Percentiles rank a stretch among this genome's conserved stretches.
phyloP scores from a whole-genome alignment of 2,329 filamentous ascomycete genomes.

The Cytospora piceae region DNA sequence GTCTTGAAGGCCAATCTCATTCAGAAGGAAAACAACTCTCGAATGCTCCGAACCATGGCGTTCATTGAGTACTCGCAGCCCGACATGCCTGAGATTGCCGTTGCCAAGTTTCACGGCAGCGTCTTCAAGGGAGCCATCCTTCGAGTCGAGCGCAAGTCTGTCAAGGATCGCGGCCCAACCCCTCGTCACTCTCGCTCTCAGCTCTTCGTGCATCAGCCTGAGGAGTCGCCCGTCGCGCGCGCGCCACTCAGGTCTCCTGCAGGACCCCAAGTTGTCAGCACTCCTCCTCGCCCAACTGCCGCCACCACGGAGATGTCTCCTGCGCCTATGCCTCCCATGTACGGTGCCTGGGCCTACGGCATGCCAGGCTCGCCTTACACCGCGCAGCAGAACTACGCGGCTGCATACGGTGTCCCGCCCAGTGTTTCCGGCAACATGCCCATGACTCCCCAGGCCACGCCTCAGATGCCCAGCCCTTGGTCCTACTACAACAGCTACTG shows the following conservation, averaged over 20 bases:
- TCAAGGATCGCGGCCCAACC: slow-evolving; percentile 26
- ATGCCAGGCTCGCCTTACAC: slow-evolving; percentile 19
- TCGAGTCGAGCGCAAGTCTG: slow-evolving; percentile 29
- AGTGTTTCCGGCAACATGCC: slow-evolving; percentile 13
- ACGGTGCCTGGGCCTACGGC: slow-evolving; percentile 16
- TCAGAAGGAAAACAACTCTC: slow-evolving; percentile 33
- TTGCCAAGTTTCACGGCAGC: slow-evolving; percentile 22
- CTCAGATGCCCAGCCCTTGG: slow-evolving; percentile 27
- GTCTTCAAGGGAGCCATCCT: slow-evolving; percentile 22
- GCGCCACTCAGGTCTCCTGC: slow-evolving; percentile 8
- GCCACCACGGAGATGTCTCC: slow-evolving; percentile 18
- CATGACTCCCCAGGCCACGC: slow-evolving; percentile 24
- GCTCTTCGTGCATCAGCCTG: slow-evolving; percentile 14
- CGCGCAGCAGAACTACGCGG: slow-evolving; percentile 7
- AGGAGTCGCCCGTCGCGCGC: slow-evolving; percentile 12
- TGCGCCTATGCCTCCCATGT: slow-evolving; percentile 22
- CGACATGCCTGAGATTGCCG: slow-evolving; percentile 31
- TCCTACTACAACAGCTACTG: slow-evolving; percentile 27
- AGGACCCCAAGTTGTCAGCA: slow-evolving; percentile 16
- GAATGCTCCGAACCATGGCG: slow-evolving; percentile 36
- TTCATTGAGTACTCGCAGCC: slow-evolving; percentile 36
- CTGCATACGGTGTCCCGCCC: slow-evolving; percentile 9
- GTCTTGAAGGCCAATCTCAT: slow-evolving; percentile 39
- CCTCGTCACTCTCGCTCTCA: slow-evolving; percentile 22
- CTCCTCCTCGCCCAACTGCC: slow-evolving; percentile 17